phyloP scores from a whole-genome alignment of 225 moss, liverwort and hornwort species.

The Ulota crispa region DNA sequence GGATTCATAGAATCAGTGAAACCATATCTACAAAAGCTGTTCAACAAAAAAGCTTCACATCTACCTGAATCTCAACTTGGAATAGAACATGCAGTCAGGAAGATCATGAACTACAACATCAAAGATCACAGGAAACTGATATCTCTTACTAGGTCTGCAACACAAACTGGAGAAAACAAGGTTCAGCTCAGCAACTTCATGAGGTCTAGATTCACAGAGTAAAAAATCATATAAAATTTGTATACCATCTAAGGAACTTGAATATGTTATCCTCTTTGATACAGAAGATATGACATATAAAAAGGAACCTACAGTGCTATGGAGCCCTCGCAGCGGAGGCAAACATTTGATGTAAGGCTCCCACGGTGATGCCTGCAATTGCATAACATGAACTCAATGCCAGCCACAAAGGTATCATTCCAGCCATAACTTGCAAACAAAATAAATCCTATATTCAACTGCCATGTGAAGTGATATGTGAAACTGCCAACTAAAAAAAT shows the following conservation, averaged over 20 bases:
- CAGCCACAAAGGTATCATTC: constrained; percentile 4
- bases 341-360: constrained; percentile 52
- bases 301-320: constrained; percentile 40
- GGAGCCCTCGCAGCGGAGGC: constrained; percentile 42
- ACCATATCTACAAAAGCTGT: not conserved
- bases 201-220: not conserved
- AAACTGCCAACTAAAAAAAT: constrained; percentile 2
- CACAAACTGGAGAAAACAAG: not conserved
- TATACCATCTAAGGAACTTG: not conserved
- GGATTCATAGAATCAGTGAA: constrained; percentile 5
- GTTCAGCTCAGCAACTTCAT: constrained; percentile 6
- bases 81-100: not conserved
- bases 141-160: not conserved
- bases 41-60: not conserved
- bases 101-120: constrained; percentile 2
- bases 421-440: not conserved
- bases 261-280: not conserved
- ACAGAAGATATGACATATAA: not conserved
- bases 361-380: constrained; percentile 54
- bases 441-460: not conserved
- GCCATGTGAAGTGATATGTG: not conserved
- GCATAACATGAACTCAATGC: not conserved
- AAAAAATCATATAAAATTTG: not conserved
- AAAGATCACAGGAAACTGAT: not conserved
- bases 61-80: not conserved